Evolutionary conservation across 805 yeast genomes (phyloP), one percentile per base, ranked within the genome.

Genomic region (Ogataea paraovalis): DNA sequence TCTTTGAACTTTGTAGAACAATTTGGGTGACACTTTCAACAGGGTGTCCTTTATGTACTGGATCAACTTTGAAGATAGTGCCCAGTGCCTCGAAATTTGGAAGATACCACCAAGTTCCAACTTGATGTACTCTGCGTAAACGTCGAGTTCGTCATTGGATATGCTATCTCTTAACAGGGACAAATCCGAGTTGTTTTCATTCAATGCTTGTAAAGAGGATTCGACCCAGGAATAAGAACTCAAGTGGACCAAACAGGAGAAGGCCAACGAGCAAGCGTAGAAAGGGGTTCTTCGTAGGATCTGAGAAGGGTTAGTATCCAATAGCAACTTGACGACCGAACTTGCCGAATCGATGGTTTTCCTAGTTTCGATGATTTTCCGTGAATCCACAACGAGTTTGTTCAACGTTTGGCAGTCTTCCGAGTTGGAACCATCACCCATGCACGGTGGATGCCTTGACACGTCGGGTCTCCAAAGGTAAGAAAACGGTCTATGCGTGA

Each of bases 281-380:
- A 77, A 62, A 3, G 82, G 82, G 0, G 81, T 76, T 55, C 82
- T 62, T 34, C 69, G 66, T 10, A 66, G 45, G 0, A 77, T 68
- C 38, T 68, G 62, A 1, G 73, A 60, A 0, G 80, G 72, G 49
- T 71, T 71, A 2, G 80, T 74, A 49, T 76, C 80, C 10, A 77
- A 66, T 7, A 77, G 60, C 1, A 74, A 59, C 46, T 68, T 71
- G 2, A 75, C 73, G 20, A 77, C 73, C 18, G 75, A 64, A 36
- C 76, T 74, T 2, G 82, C 82, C 20, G 80, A 76, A 44, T 74
- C 80, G 19, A 77, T 76, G 1, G 81, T 75, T 52, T 75, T 75
- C 52, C 79, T 66, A 0, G 82, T 77, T 51, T 75, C 82, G 33
- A 76, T 71, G 28, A 74, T 70, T 50, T 76, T 74, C 45, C 73